Evolutionary conservation across 1,139 yeast genomes (phyloP).

Genomic region (Zygosaccharomyces pseudobailii): DNA sequence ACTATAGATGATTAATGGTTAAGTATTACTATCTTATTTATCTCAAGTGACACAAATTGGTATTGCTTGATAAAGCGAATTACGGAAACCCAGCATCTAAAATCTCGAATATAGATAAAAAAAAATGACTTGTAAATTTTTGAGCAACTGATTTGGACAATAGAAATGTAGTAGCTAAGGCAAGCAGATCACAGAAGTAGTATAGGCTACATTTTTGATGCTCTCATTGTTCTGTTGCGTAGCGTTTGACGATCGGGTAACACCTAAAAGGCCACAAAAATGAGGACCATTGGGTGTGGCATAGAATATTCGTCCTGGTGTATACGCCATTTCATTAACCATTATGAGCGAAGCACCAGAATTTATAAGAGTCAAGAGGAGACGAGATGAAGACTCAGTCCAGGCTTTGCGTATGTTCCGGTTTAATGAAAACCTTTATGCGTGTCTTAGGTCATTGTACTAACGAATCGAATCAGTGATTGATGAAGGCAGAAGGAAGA

Average conservation of each 20-base stretch:
- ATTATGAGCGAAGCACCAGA: conserved; percentile 39
- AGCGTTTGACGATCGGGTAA: no score
- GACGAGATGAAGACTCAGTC: conserved; percentile 79
- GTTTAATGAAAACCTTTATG: no score
- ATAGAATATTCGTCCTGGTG: neutral
- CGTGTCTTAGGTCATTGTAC: neutral
- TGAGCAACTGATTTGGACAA: neutral
- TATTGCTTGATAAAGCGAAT: neutral
- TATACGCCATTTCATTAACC: neutral
- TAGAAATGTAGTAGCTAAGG: neutral
- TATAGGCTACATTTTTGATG: no score
- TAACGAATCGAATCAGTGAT: conserved; percentile 30
- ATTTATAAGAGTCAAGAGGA: conserved; percentile 75
- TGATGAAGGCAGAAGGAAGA: conserved; percentile 39
- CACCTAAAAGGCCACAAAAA: neutral
- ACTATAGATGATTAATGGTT: neutral
- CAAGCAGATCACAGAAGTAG: no score
- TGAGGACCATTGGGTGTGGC: neutral
- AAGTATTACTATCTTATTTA: neutral
- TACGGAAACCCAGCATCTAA: neutral
- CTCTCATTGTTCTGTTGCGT: no score
- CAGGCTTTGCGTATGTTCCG: conserved; percentile 57
- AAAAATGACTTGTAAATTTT: neutral
- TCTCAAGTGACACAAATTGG: neutral
- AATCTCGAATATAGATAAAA: conserved; percentile 40